Base-by-base conservation (phyloP, 108 stramenopile species). In the Pseudonitzschia multiseries region DNA sequence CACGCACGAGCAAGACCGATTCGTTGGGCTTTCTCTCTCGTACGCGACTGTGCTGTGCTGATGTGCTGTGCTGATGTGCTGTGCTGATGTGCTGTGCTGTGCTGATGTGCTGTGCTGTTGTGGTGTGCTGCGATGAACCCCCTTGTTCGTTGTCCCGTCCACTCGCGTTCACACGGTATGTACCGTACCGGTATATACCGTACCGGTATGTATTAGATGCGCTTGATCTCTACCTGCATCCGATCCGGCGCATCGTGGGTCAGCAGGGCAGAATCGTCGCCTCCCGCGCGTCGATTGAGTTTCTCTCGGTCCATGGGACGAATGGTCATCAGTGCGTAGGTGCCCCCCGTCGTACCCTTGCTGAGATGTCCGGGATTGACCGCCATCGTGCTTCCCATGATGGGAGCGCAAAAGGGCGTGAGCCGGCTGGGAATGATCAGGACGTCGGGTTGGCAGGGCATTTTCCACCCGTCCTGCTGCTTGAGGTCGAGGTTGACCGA, bases 341-440 rank as follows among this genome's bases (percentile, higher is more conserved):
- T 95, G n/a, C 97, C 97, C 57, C 97, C 97, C 8, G 93, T 87
- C 4, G 78, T 79, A 27, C 88, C 92, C 74, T 90, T 90, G 20
- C 89, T 87, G 68, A 98, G 72, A 52, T 72, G 82, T 18, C 95
- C 94, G 28, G 96, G 96, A 72, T 98, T 98, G 61, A 98, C 78
- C 66, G 91, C 88, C 18, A 97, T 72, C 12, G 89, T 87, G 40
- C 65, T 71, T 13, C 82, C 84, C 41, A 76, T 33, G 8, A 92
- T 69, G 31, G 92, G 69, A 41, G 85, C 80, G 12, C 87, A 95
- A 78, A 98, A 95, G 33, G 87, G 75, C 10, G 89, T 78, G 64
- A 99, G 82, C 62, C 84, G 93, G n/a, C 96, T 97, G 15, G 98
- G 97, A 6, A 95, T 73, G 57, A 99, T 79, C 64, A 98, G 71